A percentile compares a stretch with the other conserved stretches of the same genome.
Conservation (phyloP, 1,284 basidiomycete species). For the Leccinum ponderosum region DNA sequence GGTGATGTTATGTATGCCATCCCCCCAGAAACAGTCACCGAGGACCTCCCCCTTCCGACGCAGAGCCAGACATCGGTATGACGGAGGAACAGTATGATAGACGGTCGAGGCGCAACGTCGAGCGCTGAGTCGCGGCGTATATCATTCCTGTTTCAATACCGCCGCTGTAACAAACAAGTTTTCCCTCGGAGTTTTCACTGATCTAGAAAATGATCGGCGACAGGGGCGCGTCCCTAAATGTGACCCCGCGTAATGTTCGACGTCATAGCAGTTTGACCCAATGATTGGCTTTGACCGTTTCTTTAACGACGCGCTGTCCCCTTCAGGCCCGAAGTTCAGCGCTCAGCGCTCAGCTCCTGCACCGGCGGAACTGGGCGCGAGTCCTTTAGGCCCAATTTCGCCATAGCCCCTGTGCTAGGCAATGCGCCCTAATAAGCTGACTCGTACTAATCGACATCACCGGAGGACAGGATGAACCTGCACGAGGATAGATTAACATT, state of each 20-base stretch:
- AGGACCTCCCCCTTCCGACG: constrained; percentile 39
- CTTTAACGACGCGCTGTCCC: constrained; percentile 46
- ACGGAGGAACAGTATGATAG: constrained; percentile 65
- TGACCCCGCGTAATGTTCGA: neutral
- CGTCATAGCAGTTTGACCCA: no score
- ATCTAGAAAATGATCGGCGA: neutral
- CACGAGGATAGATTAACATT: constrained; percentile 36
- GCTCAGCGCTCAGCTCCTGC: neutral
- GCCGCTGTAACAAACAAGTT: neutral
- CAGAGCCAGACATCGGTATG: constrained; percentile 48
- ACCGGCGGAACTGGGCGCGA: constrained; percentile 16
- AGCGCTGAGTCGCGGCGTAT: constrained; percentile 72
- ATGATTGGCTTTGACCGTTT: constrained; percentile 48
- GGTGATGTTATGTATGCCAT: no score
- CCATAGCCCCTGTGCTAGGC: neutral
- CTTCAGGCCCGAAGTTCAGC: no score
- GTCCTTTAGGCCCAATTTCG: constrained; percentile 24
- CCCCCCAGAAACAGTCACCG: constrained; percentile 47
- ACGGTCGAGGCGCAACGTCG: constrained; percentile 59
- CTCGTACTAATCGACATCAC: neutral
- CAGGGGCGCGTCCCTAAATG: neutral
- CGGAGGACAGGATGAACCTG: constrained; percentile 44
- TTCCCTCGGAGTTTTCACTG: neutral
- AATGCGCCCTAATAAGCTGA: no score
- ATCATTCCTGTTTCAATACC: constrained; percentile 58